Base-by-base conservation (phyloP, 208 protist species). In the Acanthamoeba triangularis region DNA sequence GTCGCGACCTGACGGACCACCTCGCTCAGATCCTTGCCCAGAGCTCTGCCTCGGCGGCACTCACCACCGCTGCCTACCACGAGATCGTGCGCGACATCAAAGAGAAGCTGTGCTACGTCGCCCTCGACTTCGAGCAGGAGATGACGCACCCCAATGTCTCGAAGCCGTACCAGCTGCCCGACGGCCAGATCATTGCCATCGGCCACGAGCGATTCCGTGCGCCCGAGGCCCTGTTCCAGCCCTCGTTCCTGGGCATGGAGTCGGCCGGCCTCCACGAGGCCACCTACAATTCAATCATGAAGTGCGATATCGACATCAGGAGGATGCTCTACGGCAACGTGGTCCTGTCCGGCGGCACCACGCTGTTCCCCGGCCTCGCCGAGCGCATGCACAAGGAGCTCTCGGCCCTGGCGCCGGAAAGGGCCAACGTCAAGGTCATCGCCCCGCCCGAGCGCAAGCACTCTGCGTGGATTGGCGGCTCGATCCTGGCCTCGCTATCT, bases 291-390 rank as follows among this genome's bases (percentile, higher is more conserved):
- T 98, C 96, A 76, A 99, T 99, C 95, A 97, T 95, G 35, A 95
- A 96, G 23, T 92, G 97, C 47, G 98, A 99, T 97, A 98, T 99
- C 91, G 98, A 99, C 95, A 95, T 97, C 16, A 96, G 98, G 30
- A 11, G 95, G 0, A 88, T 98, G 47, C 98, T 99, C 33, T 99
- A 99, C 97, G 98, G 98, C 90, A 98, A 99, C 97, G 99, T 99
- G 94, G 98, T 99, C 10, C 97, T 99, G 4, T 99, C 98, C 37
- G 99, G 99, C 52, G 99, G 99, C 74, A 98, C 98, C 2, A 99
- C 99, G 49, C 99, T 99, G 99, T 99, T 99, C 74, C 99, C 99
- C 7, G 99, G 99, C 52, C 97, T 99, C 30, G 98, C 99, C 65
- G 98, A 95, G 8, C 97, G 99, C 1, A 96, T 99, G 7, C 98